Evolutionary conservation across 495 filamentous ascomycete species (phyloP), one percentile per base, ranked within the genome.

Genomic region (Eremomyces bilateralis): DNA sequence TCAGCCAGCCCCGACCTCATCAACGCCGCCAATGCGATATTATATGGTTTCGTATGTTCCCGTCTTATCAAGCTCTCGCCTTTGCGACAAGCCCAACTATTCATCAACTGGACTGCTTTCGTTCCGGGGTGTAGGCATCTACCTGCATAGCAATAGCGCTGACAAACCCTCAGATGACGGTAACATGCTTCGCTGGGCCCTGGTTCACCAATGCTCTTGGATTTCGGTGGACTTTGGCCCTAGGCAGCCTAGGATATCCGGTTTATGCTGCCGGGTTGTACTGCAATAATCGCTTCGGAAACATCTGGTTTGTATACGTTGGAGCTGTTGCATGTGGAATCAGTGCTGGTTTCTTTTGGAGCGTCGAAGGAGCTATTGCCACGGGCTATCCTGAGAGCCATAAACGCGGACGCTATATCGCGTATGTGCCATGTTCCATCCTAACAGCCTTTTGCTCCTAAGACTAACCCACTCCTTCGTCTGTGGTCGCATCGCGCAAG

Each of bases 1-100:
- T 58, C 62, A 20, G 59, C 67, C 36, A 57, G 51, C n/a, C 73
- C 73, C 4, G 64, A 70, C 36, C 60, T 77, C 10, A 65, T 77
- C 36, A 75, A 76, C 44, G 61, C 62, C n/a, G 72, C 68, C n/a
- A 76, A 76, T 46, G 65, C n/a, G n/a, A n/a, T n/a, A n/a, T n/a
- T n/a, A n/a, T n/a, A n/a, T n/a, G n/a, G n/a, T n/a, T n/a, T n/a
- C n/a, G n/a, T n/a, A n/a, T n/a, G n/a, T n/a, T n/a, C n/a, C n/a
- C n/a, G n/a, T n/a, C n/a, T n/a, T n/a, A n/a, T n/a, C n/a, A n/a
- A n/a, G n/a, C n/a, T n/a, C n/a, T n/a, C n/a, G n/a, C n/a, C n/a
- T n/a, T n/a, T n/a, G n/a, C n/a, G n/a, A n/a, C n/a, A n/a, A n/a
- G n/a, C n/a, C n/a, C n/a, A n/a, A n/a, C n/a, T n/a, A n/a, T n/a